Evolutionary conservation across 176 grass and related monocot genomes (phyloP).

Genomic region (Triticum urartu): DNA sequence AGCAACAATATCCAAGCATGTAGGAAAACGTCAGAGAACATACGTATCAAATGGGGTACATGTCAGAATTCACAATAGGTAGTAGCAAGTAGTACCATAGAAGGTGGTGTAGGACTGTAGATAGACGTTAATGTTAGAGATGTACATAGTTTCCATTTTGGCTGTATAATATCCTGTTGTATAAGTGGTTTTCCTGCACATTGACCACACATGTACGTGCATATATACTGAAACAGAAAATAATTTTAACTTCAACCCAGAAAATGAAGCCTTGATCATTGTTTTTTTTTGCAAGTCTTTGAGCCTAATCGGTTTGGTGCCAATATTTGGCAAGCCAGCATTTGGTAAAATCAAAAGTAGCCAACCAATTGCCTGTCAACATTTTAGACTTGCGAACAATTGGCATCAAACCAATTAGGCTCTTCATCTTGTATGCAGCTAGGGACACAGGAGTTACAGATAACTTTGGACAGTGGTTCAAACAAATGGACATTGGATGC

Average conservation of each 20-base stretch:
- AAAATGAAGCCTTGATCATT: conserved; percentile 7
- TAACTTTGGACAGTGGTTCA: not conserved
- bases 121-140: not conserved
- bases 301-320: no score
- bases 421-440: not conserved
- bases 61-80: not conserved
- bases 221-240: not conserved
- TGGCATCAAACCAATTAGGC: not conserved
- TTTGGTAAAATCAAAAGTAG: no score
- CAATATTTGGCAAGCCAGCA: no score
- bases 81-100: not conserved
- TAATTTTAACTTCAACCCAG: conserved; percentile 14
- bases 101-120: not conserved
- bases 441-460: not conserved
- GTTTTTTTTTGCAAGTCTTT: conserved; percentile 13
- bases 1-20: conserved; percentile 18
- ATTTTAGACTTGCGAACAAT: no score
- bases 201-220: not conserved
- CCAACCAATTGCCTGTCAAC: no score
- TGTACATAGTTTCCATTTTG: not conserved
- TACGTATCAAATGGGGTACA: not conserved
- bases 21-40: not conserved
- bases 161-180: not conserved
- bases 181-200: not conserved
- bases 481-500: not conserved